phyloP scores from a whole-genome alignment of 2,329 filamentous ascomycete genomes.

The Alternaria viburni region DNA sequence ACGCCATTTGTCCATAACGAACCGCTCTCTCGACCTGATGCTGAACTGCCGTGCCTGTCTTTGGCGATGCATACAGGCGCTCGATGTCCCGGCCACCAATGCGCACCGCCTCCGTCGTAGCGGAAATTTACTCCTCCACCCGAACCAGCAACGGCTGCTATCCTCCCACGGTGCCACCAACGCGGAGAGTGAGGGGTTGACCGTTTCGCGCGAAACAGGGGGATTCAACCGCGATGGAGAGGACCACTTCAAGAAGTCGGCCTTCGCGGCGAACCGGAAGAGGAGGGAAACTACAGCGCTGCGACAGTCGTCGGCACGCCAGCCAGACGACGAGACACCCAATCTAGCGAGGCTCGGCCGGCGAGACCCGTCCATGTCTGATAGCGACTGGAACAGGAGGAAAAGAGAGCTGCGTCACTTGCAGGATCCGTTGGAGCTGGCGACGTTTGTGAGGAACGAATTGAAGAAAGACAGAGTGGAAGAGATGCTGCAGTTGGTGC shows the following conservation, averaged over 20 bases:
- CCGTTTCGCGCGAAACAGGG: conserved; percentile 12
- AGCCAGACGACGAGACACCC: conserved; percentile 12
- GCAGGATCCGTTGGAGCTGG: conserved; percentile 75
- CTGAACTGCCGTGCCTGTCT: conserved; percentile 54
- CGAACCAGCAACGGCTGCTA: conserved; percentile 27
- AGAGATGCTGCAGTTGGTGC: conserved; percentile 72
- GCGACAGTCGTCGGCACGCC: conserved; percentile 8
- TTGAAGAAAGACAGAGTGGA: conserved; percentile 66
- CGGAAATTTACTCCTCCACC: conserved; percentile 21
- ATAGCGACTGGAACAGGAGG: conserved; percentile 43
- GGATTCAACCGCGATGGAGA: conserved; percentile 10
- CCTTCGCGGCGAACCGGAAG: conserved; percentile 31
- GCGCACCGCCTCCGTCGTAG: conserved; percentile 29
- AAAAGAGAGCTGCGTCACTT: conserved; percentile 67
- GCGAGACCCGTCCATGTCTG: conserved; percentile 32
- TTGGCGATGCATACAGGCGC: conserved; percentile 51
- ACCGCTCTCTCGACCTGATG: conserved; percentile 42
- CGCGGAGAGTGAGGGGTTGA: conserved; percentile 6
- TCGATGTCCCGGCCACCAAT: conserved; percentile 39
- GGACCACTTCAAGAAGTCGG: conserved; percentile 38
- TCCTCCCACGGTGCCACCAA: conserved; percentile 16
- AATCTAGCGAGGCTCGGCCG: conserved; percentile 33
- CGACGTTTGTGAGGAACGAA: conserved; percentile 67
- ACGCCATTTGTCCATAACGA: conserved; percentile 13
- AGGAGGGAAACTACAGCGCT: conserved; percentile 30